These are phyloP conservation scores for Beta macrorhiza DNA, from an alignment of 179 eudicot species.

Conservation along the genomic window DNA sequence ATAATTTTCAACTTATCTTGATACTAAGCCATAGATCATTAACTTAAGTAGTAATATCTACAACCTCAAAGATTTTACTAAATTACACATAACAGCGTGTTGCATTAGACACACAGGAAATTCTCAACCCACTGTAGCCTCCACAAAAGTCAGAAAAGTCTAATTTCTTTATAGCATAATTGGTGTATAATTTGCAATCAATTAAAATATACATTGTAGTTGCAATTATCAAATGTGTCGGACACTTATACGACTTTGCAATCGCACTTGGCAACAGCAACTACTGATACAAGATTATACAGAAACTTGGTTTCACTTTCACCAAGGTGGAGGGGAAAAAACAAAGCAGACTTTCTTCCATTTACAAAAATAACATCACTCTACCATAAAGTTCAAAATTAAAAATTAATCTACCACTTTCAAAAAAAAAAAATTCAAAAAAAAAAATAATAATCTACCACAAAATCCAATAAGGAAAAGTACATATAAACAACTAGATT, in stretches of 20 bases:
- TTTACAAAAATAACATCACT: not conserved
- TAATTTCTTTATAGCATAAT: not conserved
- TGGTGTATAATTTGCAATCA: not conserved
- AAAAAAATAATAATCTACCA: not conserved
- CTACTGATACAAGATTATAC: not conserved
- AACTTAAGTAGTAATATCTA: too few species aligned
- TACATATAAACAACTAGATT: not conserved
- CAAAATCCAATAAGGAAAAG: not conserved
- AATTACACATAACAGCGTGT: too few species aligned
- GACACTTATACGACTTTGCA: slow-evolving; percentile 5
- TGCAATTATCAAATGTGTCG: not conserved
- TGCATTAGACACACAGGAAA: not conserved
- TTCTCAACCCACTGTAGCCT: not conserved
- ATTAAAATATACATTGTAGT: not conserved
- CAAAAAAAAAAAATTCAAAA: too few species aligned
- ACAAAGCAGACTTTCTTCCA: not conserved
- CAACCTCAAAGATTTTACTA: too few species aligned
- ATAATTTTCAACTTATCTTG: too few species aligned
- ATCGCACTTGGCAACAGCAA: not conserved
- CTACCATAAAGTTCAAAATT: not conserved
- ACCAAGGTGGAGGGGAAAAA: not conserved
- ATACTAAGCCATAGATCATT: too few species aligned
- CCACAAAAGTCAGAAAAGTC: not conserved
- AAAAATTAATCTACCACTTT: not conserved
- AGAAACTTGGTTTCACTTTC: not conserved